A percentile compares a stretch with the other conserved stretches of the same genome.
Conservation (phyloP, 441 rosid species). For the Populus hybrid region DNA sequence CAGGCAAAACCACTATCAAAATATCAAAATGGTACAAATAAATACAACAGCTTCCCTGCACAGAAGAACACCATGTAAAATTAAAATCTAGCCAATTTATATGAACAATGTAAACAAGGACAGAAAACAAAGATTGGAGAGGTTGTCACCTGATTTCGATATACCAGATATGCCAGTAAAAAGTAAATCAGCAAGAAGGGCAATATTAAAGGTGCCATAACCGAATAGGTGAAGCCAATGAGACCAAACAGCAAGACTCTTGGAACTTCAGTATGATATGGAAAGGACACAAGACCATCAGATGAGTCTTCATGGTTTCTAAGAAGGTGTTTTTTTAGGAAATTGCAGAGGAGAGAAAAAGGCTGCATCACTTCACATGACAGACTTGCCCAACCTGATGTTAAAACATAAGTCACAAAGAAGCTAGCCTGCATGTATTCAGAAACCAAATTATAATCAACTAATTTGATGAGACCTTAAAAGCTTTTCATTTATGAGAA, state of each 20-base stretch:
- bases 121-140: constrained; percentile 11
- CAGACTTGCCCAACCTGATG: constrained; percentile 97
- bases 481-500: neutral
- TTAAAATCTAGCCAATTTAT: constrained; percentile 6
- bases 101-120: neutral
- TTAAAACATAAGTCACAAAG: constrained; percentile 87
- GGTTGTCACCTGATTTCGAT: constrained; percentile 73
- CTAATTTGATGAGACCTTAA: neutral
- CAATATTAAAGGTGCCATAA: constrained; percentile 81
- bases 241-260: constrained; percentile 77
- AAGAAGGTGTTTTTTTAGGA: constrained; percentile 35
- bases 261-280: constrained; percentile 88
- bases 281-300: constrained; percentile 54
- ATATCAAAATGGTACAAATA: neutral
- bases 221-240: constrained; percentile 78
- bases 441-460: constrained; percentile 5
- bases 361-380: constrained; percentile 80
- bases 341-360: constrained; percentile 52
- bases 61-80: constrained; percentile 8
- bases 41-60: neutral
- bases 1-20: neutral
- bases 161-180: constrained; percentile 65
- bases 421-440: constrained; percentile 70
- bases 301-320: constrained; percentile 41
- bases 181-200: constrained; percentile 81